Base-by-base conservation (phyloP, 1,284 basidiomycete species). In the Pseudozyma tsukubaensis region DNA sequence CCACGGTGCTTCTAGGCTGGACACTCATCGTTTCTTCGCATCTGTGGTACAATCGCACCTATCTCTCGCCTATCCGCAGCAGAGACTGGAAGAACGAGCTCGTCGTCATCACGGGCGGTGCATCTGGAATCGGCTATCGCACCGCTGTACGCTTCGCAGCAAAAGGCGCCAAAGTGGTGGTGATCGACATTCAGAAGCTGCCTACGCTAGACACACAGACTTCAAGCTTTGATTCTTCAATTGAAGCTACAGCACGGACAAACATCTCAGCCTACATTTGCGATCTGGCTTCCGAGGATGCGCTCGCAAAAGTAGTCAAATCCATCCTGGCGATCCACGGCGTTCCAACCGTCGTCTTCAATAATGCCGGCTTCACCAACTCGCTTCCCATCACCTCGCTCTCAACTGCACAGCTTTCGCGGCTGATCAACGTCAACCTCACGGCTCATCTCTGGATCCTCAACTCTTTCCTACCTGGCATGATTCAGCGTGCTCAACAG, bases 361-460 rank as follows among this genome's bases (percentile, higher is more conserved):
- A 98, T 86, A 98, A 97, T 80, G 96, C 96, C 0, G 96, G 94
- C n/a, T 90, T 97, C 57, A 92, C 93, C 35, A 91, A 94, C 85
- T 94, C 94, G 34, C 94, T 94, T 80, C 86, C 91, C 0, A 86
- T 98, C 24, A 86, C 94, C 4, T 94, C 95, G 79, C 87, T 97
- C 53, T 87, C 86, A 1, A 88, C 91, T 1, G 88, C 89, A 47
- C 94, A 98, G 79, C 85, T 98, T 42, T 86, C 90, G 32, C 76
- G 56, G 14, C 68, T 94, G 0, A 93, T 98, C 79, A 89, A 89
- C 29, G 92, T 94, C 59, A 98, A 99, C 83, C 90, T 92, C 1
- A 85, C 97, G 0, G 89, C 92, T 2, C 93, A 95, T 81, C 97
- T 93, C 84, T 97, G 92, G 91, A 91, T 90, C 4, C 85, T 96